Evolutionary conservation across 495 filamentous ascomycete species (phyloP), one percentile per base, ranked within the genome.

Genomic region (Cetradonia linearis): DNA sequence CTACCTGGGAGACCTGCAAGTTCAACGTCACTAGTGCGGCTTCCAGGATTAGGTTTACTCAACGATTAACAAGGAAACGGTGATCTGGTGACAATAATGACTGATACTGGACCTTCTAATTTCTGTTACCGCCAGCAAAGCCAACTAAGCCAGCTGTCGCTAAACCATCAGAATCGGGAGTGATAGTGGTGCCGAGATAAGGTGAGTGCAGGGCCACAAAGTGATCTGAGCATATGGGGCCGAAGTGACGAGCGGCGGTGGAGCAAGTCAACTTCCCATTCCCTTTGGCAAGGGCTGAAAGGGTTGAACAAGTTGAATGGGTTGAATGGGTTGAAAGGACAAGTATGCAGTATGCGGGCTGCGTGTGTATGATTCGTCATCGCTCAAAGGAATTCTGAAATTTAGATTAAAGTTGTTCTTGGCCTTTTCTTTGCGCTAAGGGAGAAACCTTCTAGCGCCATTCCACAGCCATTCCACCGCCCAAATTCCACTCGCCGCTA

Each of bases 391-490:
- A 46, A 25, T 46, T 46, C 42, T 11, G 10, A 13, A 59, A 9
- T 27, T 44, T 14, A 42, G 36, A 52, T 36, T 59, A 59, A 59
- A 37, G 36, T 59, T 59, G 58, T 50, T 59, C 42, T 46, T 46
- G 42, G 42, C 42, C 8, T 46, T 46, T 46, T 46, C 42, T 49
- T 40, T 42, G 16, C 27, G 20, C n/a, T 14, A 52, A 60, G 55
- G 40, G 58, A 59, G 52, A 60, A 58, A 55, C 8, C 58, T 60
- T 47, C 49, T 61, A 61, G 59, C 59, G 50, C 38, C 3, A 5
- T 56, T 56, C 54, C 54, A 30, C 25, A 56, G 23, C 14, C 36
- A 33, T 56, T 56, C 54, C 33, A 56, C 18, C n/a, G 33, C 54
- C 33, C 33, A 16, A 37, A 56, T 50, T 30, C 53, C 36, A 55